Conservation (phyloP, 2,329 filamentous ascomycete genomes). For the Cadophora luteo-olivacea region DNA sequence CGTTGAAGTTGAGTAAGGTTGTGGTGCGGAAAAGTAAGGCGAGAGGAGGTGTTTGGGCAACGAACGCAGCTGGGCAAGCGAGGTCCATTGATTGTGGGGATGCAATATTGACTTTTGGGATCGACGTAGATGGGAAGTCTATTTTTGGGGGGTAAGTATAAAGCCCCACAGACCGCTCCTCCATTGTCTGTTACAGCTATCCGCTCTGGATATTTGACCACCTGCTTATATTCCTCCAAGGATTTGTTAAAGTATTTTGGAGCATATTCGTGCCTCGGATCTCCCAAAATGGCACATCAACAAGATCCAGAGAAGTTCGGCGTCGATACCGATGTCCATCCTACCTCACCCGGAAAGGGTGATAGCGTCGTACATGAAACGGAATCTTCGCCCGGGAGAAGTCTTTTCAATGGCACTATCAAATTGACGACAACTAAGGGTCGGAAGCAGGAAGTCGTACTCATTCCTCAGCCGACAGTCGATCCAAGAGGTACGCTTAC, state of each 20-base stretch:
- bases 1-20: too few relatives aligned
- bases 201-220: too few relatives aligned
- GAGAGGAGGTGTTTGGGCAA: background rate
- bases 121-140: background rate
- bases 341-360: background rate
- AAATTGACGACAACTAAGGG: background rate
- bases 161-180: background rate
- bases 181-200: too few relatives aligned
- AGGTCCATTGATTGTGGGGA: background rate
- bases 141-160: background rate
- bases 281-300: background rate
- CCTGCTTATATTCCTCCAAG: too few relatives aligned
- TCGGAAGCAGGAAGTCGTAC: background rate
- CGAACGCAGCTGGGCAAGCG: background rate
- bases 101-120: background rate
- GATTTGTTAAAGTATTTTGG: too few relatives aligned
- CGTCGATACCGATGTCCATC: background rate
- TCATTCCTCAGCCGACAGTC: background rate
- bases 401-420: background rate
- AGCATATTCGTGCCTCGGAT: background rate
- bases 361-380: background rate
- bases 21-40: background rate
- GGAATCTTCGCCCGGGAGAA: background rate
- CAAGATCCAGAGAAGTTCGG: background rate
- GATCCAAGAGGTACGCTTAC: background rate